These are phyloP conservation scores for Austroboletus niveus DNA, from an alignment of 1,284 basidiomycete genomes.

Conservation along the genomic window DNA sequence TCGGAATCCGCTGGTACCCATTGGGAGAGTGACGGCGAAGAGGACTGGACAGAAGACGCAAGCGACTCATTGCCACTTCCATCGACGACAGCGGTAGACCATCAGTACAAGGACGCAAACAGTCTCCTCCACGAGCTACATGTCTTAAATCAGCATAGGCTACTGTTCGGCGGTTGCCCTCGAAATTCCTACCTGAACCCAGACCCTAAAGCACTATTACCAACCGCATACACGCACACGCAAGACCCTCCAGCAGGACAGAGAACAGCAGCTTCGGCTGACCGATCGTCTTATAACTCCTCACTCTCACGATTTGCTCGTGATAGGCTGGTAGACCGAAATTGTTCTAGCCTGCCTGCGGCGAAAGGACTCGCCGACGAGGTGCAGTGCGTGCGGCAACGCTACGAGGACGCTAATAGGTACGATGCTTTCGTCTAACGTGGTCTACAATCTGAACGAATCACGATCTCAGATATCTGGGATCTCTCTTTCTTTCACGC, in stretches of 20 bases:
- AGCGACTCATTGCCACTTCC: constrained; percentile 12
- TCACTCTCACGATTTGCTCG: background rate
- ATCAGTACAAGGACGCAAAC: constrained; percentile 59
- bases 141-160: constrained; percentile 59
- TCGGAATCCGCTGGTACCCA: constrained; percentile 10
- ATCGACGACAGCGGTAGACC: constrained; percentile 8
- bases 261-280: background rate
- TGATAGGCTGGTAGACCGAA: background rate
- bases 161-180: constrained; percentile 38
- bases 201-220: background rate
- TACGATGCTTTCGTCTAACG: constrained; percentile 25
- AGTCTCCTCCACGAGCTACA: constrained; percentile 66
- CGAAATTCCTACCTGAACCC: constrained; percentile 10
- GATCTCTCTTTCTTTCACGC: constrained; percentile 60
- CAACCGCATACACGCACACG: background rate
- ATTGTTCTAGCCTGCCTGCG: background rate
- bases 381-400: constrained; percentile 47
- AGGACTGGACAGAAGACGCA: constrained; percentile 34
- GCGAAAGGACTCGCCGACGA: constrained; percentile 30
- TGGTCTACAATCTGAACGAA: constrained; percentile 5
- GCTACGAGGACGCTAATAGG: constrained; percentile 68
- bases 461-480: constrained; percentile 40
- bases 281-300: constrained; percentile 3
- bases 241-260: constrained; percentile 3
- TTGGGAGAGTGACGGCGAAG: constrained; percentile 34